Percentiles rank a stretch among this genome's conserved stretches.
Evolutionary conservation across 2,329 filamentous ascomycete genomes (phyloP).

Genomic region (Cucurbitaria berberidis): DNA sequence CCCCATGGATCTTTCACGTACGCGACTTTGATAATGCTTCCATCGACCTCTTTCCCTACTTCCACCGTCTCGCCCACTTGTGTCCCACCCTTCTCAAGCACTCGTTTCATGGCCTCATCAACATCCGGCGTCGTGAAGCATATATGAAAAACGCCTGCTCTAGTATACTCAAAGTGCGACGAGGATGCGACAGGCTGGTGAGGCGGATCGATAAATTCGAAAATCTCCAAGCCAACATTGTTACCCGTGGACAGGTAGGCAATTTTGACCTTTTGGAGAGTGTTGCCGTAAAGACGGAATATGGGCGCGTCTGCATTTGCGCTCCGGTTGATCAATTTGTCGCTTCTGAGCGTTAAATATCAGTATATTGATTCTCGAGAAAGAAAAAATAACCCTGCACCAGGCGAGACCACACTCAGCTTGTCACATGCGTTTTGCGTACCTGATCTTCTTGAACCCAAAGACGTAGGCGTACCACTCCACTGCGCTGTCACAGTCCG

Average conservation of each 20-base stretch:
- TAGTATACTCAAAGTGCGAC: conserved; percentile 29
- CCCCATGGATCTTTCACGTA: conserved; percentile 40
- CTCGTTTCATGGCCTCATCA: conserved; percentile 32
- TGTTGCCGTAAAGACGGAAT: conserved; percentile 36
- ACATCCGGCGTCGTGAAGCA: conserved; percentile 41
- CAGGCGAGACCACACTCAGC: background rate
- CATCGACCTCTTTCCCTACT: conserved; percentile 11
- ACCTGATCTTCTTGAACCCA: conserved; percentile 27
- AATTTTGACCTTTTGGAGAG: conserved; percentile 35
- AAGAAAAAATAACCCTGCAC: background rate
- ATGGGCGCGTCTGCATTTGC: conserved; percentile 26
- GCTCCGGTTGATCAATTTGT: conserved; percentile 18
- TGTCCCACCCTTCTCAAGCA: conserved; percentile 34
- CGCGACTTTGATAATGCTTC: conserved; percentile 17
- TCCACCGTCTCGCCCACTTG: conserved; percentile 36
- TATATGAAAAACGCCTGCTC: conserved; percentile 46
- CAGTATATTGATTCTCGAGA: background rate
- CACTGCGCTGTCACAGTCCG: conserved; percentile 30
- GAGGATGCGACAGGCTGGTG: background rate
- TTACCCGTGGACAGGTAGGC: conserved; percentile 41
- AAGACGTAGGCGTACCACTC: conserved; percentile 34
- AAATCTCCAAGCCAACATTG: conserved; percentile 44
- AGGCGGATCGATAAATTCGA: conserved; percentile 41
- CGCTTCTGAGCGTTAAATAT: conserved; percentile 16
- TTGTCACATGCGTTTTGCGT: background rate